Evolutionary conservation across 495 filamentous ascomycete species (phyloP), one percentile per base, ranked within the genome.

Genomic region (Trichoderma gamsii): DNA sequence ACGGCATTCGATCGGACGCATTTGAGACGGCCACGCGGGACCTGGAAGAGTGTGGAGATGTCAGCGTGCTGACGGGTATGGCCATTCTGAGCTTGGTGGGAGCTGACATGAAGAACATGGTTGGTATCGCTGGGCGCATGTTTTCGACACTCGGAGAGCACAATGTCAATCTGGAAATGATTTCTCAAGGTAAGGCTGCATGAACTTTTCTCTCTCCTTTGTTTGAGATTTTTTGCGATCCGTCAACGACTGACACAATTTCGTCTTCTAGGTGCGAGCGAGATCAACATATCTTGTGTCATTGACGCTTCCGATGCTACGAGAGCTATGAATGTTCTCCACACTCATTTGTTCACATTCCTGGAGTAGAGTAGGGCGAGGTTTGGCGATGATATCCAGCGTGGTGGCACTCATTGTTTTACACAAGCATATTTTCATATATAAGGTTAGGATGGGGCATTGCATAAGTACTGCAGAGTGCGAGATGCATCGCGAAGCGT

Each of bases 201-300:
- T 38, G 27, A 35, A 46, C 69, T 64, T 71, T 38, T 21, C 64
- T n/a, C 67, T 70, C 35, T 43, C 21, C 61, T 70, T 70, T 61
- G 25, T 66, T 63, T 51, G 52, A 38, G 49, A 59, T 49, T 2
- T 49, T 44, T 38, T 32, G 16, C 1, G 64, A 21, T 12, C 12
- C 18, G 43, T 49, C 64, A 67, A 69, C 69, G 27, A 16, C 61
- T 66, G 41, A 0, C 63, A 4, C 44, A 27, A 66, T 46, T 52
- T 63, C 15, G 63, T 59, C 23, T 9, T 61, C 46, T 79, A 96
- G 95, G 94, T 68, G 92, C 93, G 56, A 97, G 93, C 73, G 95
- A 99, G 82, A 99, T 99, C 79, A 97, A 97, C 77, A 99, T 99
- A 66, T 95, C 91, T 16, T 98, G 95, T 76, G 95, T 99, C 9